Conservation (phyloP, 768 basidiomycete species). For the Phaeotremella fagi region DNA sequence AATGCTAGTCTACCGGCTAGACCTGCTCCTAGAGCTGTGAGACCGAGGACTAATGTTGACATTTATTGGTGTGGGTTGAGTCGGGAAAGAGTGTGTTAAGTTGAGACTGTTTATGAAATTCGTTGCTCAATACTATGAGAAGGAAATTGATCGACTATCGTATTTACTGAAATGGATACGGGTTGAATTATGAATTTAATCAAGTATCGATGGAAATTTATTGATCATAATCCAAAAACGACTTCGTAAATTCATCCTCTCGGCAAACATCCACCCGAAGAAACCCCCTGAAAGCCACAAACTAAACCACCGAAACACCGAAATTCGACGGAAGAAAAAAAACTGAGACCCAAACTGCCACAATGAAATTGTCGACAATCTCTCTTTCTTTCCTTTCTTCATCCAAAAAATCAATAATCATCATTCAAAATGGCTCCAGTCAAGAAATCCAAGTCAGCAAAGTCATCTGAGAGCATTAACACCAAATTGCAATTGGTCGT, state of each 20-base stretch:
- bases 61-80: conserved; percentile 27
- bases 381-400: neutral
- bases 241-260: too few relatives aligned
- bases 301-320: neutral
- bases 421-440: conserved; percentile 72
- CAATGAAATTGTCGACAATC: neutral
- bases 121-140: too few relatives aligned
- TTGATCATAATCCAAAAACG: too few relatives aligned
- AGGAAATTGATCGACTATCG: too few relatives aligned
- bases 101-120: too few relatives aligned
- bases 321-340: neutral
- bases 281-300: neutral
- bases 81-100: too few relatives aligned
- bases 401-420: neutral
- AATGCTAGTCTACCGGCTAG: conserved; percentile 37
- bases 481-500: conserved; percentile 86
- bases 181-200: too few relatives aligned
- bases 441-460: conserved; percentile 91
- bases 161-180: too few relatives aligned
- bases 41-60: conserved; percentile 41
- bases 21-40: conserved; percentile 44
- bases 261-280: neutral
- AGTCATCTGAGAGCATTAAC: conserved; percentile 88
- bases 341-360: neutral
- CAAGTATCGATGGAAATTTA: too few relatives aligned